Base-by-base conservation (phyloP, 2,329 filamentous ascomycete genomes). In the Exophiala bonariae region DNA sequence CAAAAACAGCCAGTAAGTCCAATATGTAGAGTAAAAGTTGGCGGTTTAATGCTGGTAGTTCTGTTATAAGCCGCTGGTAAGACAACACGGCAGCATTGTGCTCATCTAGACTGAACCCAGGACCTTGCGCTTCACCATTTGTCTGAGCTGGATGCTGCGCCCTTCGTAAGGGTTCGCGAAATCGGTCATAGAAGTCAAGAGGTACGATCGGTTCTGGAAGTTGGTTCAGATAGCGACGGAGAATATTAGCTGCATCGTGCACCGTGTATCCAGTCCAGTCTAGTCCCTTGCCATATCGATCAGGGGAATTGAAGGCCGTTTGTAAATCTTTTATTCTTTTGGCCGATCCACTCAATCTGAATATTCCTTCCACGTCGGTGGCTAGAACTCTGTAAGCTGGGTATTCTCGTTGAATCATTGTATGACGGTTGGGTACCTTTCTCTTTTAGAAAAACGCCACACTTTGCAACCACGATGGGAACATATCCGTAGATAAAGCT, bases 401-500 rank as follows among this genome's bases (percentile, higher is more conserved):
- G 14, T 34, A 34, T 50, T 63, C 45, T 65, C 58, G 47, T 35
- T 30, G 6, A 14, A 18, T n/a, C 4, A 38, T 28, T n/a, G 33
- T 17, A 31, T 30, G 30, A 18, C 16, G 19, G 42, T 14, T 26
- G 9, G 32, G 40, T 69, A 96, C 93, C 93, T 81, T 95, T 96
- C 68, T 99, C 93, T 70, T 99, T 99, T 57, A 99, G 68, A 59
- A 91, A 99, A 3, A 99, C 91, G 54, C 93, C 93, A 66, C 93
- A 97, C 69, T 99, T 99, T 28, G 93, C 93, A 44, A 99, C 92
- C 34, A 99, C 92, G 56, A 99, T 97, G 14, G 93, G 93, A 6
- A 99, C 92, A 63, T 97, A 97, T 63, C 93, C 93, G 67, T 97
- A 99, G 44, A 97, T 96, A 68, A 96, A 97, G 71, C 89, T 96